Evolutionary conservation across 352 stramenopile genomes (phyloP).

Genomic region (Paralagenidium karlingii): DNA sequence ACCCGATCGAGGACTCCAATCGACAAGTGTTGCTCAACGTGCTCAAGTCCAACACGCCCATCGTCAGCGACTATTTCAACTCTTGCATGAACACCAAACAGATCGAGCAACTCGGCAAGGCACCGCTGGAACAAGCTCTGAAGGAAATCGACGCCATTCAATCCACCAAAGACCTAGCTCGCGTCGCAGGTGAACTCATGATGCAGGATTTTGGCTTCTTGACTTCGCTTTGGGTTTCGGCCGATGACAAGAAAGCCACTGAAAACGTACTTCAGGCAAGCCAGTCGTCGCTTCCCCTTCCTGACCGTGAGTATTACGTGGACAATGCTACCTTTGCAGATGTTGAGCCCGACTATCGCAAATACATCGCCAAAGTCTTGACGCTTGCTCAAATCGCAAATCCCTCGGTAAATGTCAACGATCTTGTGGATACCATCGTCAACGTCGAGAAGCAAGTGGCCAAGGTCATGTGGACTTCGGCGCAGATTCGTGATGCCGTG

Average conservation of each 20-base stretch:
- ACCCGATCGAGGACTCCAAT: slow-evolving; percentile 27
- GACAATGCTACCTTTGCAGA: slow-evolving; percentile 71
- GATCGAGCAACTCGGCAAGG: slow-evolving; percentile 21
- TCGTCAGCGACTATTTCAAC: slow-evolving; percentile 35
- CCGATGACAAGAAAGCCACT: slow-evolving; percentile 78
- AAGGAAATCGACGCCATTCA: slow-evolving; percentile 15
- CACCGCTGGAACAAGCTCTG: slow-evolving; percentile 27
- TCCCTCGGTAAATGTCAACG: too few relatives aligned
- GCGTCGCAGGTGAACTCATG: slow-evolving; percentile 34
- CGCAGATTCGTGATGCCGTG: too few relatives aligned
- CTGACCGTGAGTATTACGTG: slow-evolving; percentile 88
- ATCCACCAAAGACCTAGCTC: slow-evolving; percentile 28
- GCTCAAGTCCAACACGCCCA: slow-evolving; percentile 45
- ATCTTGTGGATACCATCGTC: slow-evolving; percentile 79
- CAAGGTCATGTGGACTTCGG: too few relatives aligned
- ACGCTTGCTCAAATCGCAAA: slow-evolving; percentile 35
- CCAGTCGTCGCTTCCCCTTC: slow-evolving; percentile 79
- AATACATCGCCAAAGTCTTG: slow-evolving; percentile 72
- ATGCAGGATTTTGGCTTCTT: slow-evolving; percentile 58
- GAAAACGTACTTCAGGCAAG: slow-evolving; percentile 75
- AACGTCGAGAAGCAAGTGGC: slow-evolving; percentile 83
- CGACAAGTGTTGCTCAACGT: slow-evolving; percentile 36
- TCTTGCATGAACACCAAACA: slow-evolving; percentile 55
- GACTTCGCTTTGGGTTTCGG: slow-evolving; percentile 50
- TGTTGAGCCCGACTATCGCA: slow-evolving; percentile 57